Conservation (phyloP, 2,329 filamentous ascomycete species). For the Diplodia seriata region DNA sequence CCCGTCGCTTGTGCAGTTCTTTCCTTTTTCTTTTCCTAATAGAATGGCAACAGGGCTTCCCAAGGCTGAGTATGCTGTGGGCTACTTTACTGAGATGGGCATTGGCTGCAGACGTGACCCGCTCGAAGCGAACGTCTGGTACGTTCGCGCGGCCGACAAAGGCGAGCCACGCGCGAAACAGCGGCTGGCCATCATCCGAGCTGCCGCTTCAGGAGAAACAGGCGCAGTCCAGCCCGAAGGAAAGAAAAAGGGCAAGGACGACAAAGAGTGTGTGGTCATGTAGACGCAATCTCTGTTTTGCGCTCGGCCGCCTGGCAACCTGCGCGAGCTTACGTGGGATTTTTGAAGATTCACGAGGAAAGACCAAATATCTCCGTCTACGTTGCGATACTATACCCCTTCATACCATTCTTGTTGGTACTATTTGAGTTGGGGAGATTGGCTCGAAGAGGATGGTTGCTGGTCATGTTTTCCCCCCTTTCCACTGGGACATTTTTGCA, state of each 20-base stretch:
- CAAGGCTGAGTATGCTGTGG: constrained; percentile 89
- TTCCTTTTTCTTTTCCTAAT: neutral
- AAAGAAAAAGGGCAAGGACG: constrained; percentile 43
- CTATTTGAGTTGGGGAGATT: constrained; percentile 7
- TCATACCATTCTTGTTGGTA: constrained; percentile 26
- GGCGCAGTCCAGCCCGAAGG: constrained; percentile 37
- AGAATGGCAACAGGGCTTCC: constrained; percentile 58
- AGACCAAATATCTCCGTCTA: neutral
- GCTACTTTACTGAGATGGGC: constrained; percentile 98
- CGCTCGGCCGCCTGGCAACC: constrained; percentile 1
- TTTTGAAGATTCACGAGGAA: constrained; percentile 8
- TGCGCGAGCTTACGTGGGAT: neutral
- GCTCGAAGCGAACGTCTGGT: constrained; percentile 98
- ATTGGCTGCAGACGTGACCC: constrained; percentile 93
- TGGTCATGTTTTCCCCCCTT: neutral
- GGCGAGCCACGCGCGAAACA: constrained; percentile 91
- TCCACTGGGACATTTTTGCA: neutral
- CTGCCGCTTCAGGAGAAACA: constrained; percentile 70
- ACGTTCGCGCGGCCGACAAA: constrained; percentile 90
- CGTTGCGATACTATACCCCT: neutral
- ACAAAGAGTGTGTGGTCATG: constrained; percentile 51
- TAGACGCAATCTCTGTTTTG: constrained; percentile 34
- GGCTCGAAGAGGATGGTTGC: neutral
- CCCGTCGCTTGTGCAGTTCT: neutral
- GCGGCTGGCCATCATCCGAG: constrained; percentile 82